These are phyloP conservation scores for Dendrobium nobile DNA, from an alignment of 106 monocot genomes.

Conservation along the genomic window DNA sequence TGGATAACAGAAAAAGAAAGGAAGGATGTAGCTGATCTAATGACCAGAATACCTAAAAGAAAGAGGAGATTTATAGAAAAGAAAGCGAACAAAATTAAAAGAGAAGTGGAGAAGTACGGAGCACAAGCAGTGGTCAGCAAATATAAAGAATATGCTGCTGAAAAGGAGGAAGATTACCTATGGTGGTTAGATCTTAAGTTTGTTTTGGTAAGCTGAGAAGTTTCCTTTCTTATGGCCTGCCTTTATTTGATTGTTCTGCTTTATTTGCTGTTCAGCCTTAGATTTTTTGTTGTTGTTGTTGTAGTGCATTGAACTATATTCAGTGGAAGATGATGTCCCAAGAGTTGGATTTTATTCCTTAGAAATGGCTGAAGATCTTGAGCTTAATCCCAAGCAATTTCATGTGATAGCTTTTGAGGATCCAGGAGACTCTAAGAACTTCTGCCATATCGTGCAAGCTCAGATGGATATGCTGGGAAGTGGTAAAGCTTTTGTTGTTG, in stretches of 20 bases:
- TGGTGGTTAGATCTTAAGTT: slow-evolving; percentile 84
- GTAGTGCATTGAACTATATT: slow-evolving; percentile 85
- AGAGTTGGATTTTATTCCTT: slow-evolving; percentile 83
- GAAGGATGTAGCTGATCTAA: slow-evolving; percentile 45
- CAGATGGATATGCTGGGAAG: slow-evolving; percentile 70
- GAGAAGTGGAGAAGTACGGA: slow-evolving; percentile 64
- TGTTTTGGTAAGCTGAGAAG: slow-evolving; percentile 46
- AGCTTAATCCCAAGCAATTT: slow-evolving; percentile 70
- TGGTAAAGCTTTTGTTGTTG: slow-evolving; percentile 78
- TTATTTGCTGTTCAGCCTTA: background rate
- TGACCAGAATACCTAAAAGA: slow-evolving; percentile 51
- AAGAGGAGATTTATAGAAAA: slow-evolving; percentile 60
- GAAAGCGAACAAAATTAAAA: slow-evolving; percentile 71
- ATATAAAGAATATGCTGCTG: slow-evolving; percentile 74
- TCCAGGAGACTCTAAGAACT: slow-evolving; percentile 74
- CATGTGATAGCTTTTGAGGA: slow-evolving; percentile 87
- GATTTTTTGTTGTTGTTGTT: background rate
- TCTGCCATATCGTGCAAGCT: slow-evolving; percentile 73
- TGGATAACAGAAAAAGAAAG: slow-evolving; percentile 73
- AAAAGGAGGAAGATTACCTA: slow-evolving; percentile 66
- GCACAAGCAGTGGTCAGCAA: slow-evolving; percentile 74
- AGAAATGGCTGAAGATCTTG: slow-evolving; percentile 85
- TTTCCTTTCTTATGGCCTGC: background rate
- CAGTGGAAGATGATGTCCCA: slow-evolving; percentile 43
- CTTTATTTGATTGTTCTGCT: background rate